These are phyloP conservation scores for Marchantia paleacea DNA, from an alignment of 225 moss, liverwort and hornwort species.

Conservation along the genomic window DNA sequence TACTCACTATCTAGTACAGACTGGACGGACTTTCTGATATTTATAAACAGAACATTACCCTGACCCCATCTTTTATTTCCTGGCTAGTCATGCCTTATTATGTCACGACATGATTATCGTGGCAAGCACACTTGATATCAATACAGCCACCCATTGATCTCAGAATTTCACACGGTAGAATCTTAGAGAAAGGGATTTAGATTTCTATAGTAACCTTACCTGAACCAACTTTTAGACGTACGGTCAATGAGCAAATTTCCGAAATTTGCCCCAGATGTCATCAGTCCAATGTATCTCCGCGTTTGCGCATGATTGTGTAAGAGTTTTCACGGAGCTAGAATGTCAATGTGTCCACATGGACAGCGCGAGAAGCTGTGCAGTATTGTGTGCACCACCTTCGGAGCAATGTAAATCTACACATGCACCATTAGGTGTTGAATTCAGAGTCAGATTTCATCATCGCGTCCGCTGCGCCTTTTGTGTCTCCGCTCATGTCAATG, in stretches of 20 bases:
- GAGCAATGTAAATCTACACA: slow-evolving; percentile 13
- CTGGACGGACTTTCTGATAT: slow-evolving; percentile 15
- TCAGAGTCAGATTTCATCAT: slow-evolving; percentile 3
- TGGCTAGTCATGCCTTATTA: slow-evolving; percentile 6
- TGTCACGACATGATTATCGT: slow-evolving; percentile 9
- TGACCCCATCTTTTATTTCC: neutral
- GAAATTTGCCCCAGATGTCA: slow-evolving; percentile 3
- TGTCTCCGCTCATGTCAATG: no score
- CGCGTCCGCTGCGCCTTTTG: neutral
- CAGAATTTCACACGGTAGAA: slow-evolving; percentile 1
- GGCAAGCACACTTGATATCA: slow-evolving; percentile 1
- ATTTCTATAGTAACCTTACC: neutral
- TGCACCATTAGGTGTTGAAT: slow-evolving; percentile 9
- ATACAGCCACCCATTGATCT: slow-evolving; percentile 7
- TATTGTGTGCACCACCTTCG: slow-evolving; percentile 3
- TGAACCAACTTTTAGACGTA: neutral
- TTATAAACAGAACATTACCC: slow-evolving; percentile 21
- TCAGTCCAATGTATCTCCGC: slow-evolving; percentile 1
- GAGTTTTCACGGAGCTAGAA: neutral
- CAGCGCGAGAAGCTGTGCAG: slow-evolving; percentile 6
- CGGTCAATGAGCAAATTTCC: neutral
- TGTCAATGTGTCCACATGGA: neutral
- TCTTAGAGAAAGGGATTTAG: neutral
- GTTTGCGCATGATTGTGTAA: neutral
- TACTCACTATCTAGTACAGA: slow-evolving; percentile 5